phyloP scores from a whole-genome alignment of 2,329 filamentous ascomycete species.

The Neoscytalidium dimidiatum region DNA sequence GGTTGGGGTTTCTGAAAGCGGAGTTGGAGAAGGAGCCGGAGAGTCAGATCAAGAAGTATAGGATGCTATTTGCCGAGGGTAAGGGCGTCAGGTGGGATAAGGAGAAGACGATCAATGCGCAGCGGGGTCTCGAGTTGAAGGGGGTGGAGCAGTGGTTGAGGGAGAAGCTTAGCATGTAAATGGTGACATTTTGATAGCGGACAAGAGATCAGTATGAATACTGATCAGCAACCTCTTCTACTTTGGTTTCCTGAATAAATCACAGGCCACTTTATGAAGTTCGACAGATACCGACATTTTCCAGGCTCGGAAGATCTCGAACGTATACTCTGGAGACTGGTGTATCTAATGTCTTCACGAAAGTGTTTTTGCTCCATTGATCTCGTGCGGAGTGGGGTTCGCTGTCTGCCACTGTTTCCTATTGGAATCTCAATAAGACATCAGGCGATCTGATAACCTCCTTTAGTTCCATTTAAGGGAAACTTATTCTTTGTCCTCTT shows the following conservation, averaged over 20 bases:
- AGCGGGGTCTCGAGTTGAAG: slow-evolving; percentile 49
- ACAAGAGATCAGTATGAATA: neutral
- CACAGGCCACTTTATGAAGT: too few relatives aligned
- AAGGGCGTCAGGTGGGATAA: slow-evolving; percentile 62
- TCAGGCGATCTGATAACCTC: neutral
- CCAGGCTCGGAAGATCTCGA: too few relatives aligned
- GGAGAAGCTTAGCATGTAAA: slow-evolving; percentile 21
- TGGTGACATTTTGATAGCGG: neutral
- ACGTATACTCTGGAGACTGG: too few relatives aligned
- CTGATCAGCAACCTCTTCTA: neutral
- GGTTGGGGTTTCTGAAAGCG: slow-evolving; percentile 44
- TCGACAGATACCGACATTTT: too few relatives aligned
- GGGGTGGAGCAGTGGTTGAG: slow-evolving; percentile 45
- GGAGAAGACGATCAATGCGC: slow-evolving; percentile 54
- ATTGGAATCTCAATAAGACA: neutral
- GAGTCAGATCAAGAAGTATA: slow-evolving; percentile 60
- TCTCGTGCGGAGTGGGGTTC: neutral
- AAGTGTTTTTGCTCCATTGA: neutral
- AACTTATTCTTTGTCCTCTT: neutral
- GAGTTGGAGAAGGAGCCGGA: slow-evolving; percentile 51
- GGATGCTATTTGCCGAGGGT: slow-evolving; percentile 61
- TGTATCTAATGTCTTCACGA: too few relatives aligned
- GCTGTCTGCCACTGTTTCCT: too few relatives aligned
- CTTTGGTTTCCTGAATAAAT: neutral
- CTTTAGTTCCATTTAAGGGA: neutral